Evolutionary conservation across 73 alveolate genomes (phyloP).

Genomic region (Stentor coeruleus): DNA sequence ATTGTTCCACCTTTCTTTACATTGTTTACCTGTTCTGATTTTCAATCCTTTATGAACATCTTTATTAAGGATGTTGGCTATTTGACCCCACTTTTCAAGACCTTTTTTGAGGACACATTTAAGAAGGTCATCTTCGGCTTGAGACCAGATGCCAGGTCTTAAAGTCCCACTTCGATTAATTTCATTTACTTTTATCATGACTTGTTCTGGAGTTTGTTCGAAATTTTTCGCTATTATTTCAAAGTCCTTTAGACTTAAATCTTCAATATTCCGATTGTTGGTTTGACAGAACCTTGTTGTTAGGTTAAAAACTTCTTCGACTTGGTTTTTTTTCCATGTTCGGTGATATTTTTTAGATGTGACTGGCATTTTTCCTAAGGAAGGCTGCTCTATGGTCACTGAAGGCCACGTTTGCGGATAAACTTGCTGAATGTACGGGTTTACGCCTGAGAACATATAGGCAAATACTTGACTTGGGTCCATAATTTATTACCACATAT

Average conservation of each 20-base stretch:
- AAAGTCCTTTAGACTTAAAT: not conserved
- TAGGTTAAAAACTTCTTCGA: not conserved
- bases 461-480: not conserved
- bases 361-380: not conserved
- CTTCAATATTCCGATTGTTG: not conserved
- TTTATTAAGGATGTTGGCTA: constrained; percentile 41
- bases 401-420: too few relatives aligned
- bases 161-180: constrained; percentile 17
- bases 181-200: not conserved
- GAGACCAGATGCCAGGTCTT: constrained; percentile 23
- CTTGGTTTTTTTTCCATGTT: constrained; percentile 8
- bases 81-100: constrained; percentile 37
- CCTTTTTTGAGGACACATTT: constrained; percentile 2
- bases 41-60: constrained; percentile 29
- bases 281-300: not conserved
- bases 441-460: not conserved
- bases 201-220: constrained; percentile 5
- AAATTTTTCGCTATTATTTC: not conserved
- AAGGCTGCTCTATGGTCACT: not conserved
- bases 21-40: constrained; percentile 76
- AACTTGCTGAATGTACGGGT: not conserved
- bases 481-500: not conserved
- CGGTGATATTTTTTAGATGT: constrained; percentile 8
- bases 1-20: constrained; percentile 85
- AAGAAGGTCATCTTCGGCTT: constrained; percentile 11